These are phyloP conservation scores for Pythium plurisporium DNA, from an alignment of 352 stramenopile species.

Conservation along the genomic window DNA sequence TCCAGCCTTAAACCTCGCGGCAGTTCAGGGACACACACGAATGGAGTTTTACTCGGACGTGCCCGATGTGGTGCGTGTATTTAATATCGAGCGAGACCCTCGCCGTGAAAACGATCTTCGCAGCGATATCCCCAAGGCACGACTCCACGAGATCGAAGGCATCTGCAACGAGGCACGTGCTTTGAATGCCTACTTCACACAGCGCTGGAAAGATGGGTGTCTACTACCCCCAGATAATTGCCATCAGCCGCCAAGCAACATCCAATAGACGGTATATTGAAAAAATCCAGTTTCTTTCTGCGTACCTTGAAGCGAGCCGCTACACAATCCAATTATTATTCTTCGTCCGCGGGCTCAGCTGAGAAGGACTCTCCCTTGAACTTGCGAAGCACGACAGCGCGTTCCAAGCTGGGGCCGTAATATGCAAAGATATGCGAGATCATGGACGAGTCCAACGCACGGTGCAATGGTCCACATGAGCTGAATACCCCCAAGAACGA, in stretches of 20 bases:
- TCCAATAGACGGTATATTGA: no score
- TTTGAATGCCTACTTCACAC: constrained; percentile 47
- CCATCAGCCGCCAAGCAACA: neutral
- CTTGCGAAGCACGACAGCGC: no score
- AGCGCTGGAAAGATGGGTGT: constrained; percentile 43
- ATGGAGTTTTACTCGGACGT: constrained; percentile 53
- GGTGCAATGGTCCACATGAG: no score
- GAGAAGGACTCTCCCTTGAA: no score
- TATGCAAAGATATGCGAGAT: no score
- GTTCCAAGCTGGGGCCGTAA: no score
- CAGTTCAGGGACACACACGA: constrained; percentile 43
- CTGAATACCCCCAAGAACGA: no score
- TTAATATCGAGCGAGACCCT: constrained; percentile 43
- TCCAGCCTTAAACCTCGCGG: constrained; percentile 45
- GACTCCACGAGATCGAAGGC: constrained; percentile 27
- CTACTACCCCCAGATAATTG: constrained; percentile 22
- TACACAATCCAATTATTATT: no score
- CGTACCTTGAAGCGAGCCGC: no score
- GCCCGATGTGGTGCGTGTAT: constrained; percentile 45
- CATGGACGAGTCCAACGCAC: no score
- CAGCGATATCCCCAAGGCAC: constrained; percentile 24
- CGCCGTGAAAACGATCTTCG: constrained; percentile 41
- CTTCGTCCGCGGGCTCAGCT: no score
- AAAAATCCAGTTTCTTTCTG: no score
- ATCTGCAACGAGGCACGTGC: constrained; percentile 37